Conservation (phyloP, 345 rosid genomes). For the Brassica juncea region DNA sequence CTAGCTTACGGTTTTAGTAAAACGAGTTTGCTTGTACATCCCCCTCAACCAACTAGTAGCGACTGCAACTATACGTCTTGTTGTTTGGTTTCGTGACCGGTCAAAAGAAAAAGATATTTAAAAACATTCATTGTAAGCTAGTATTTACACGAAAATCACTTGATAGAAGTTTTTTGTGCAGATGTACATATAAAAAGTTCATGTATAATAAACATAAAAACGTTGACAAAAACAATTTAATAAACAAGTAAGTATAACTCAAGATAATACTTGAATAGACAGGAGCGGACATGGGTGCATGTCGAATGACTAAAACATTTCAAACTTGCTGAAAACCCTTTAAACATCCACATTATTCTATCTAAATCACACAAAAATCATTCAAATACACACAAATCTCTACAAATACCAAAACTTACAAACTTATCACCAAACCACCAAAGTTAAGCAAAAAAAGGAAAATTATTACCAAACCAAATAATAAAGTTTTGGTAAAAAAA, state of each 20-base stretch:
- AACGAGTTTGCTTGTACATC: not conserved
- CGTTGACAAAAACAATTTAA: not conserved
- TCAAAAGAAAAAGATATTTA: not conserved
- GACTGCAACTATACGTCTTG: not conserved
- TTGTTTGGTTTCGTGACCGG: not conserved
- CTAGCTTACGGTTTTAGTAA: not conserved
- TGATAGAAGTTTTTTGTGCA: not conserved
- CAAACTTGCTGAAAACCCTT: not conserved
- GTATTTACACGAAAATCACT: not conserved
- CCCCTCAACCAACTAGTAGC: not conserved
- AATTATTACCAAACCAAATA: no score
- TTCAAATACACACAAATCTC: not conserved
- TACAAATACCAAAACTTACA: no score
- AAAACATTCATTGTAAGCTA: not conserved
- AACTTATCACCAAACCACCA: no score
- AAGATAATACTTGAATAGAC: not conserved
- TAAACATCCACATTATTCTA: not conserved
- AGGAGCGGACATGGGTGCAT: conserved; percentile 17
- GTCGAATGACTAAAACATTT: conserved; percentile 6
- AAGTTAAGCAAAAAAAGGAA: no score
- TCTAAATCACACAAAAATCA: not conserved
- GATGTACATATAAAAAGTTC: not conserved
- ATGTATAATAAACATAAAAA: not conserved
- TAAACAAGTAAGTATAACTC: not conserved
- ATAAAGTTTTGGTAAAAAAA: no score